Percentiles rank a stretch among this genome's conserved stretches.
phyloP scores from a whole-genome alignment of 2,329 filamentous ascomycete species.

The Coleophoma cylindrospora region DNA sequence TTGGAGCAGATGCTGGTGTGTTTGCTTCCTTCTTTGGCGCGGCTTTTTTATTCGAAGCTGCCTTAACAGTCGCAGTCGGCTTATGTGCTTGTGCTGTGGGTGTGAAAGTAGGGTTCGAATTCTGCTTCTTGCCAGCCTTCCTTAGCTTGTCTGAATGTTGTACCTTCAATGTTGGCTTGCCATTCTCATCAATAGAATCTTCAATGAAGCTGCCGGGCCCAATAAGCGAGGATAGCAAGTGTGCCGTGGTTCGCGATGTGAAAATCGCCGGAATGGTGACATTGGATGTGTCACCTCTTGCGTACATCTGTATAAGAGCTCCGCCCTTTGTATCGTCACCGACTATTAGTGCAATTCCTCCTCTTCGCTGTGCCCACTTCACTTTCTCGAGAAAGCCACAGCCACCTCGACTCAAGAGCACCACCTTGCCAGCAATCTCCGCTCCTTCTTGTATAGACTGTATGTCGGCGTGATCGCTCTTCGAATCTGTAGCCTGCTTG shows the following conservation, averaged over 20 bases:
- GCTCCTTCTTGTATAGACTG: conserved; percentile 87
- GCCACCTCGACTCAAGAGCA: conserved; percentile 83
- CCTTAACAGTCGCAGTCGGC: conserved; percentile 20
- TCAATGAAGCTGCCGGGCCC: conserved; percentile 63
- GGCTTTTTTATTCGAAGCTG: conserved; percentile 23
- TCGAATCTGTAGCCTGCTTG: conserved; percentile 15
- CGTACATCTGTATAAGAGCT: conserved; percentile 94
- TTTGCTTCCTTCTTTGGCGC: conserved; percentile 16
- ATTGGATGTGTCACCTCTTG: conserved; percentile 92
- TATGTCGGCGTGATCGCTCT: conserved; percentile 69
- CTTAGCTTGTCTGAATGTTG: conserved; percentile 33
- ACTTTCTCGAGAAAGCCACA: conserved; percentile 97
- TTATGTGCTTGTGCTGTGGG: conserved; percentile 21
- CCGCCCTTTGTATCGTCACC: conserved; percentile 90
- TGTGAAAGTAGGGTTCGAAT: conserved; percentile 21
- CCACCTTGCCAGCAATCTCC: conserved; percentile 90
- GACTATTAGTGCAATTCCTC: conserved; percentile 85
- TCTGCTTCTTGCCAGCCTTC: conserved; percentile 21
- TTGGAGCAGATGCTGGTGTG: conserved; percentile 8
- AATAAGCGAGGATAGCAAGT: conserved; percentile 82
- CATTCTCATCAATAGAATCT: conserved; percentile 54
- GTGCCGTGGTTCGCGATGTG: conserved; percentile 90
- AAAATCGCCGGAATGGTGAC: conserved; percentile 92
- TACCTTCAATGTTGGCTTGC: conserved; percentile 48
- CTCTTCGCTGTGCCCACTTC: conserved; percentile 91